Evolutionary conservation across 805 yeast genomes (phyloP).

Genomic region (Pichia eremophila): DNA sequence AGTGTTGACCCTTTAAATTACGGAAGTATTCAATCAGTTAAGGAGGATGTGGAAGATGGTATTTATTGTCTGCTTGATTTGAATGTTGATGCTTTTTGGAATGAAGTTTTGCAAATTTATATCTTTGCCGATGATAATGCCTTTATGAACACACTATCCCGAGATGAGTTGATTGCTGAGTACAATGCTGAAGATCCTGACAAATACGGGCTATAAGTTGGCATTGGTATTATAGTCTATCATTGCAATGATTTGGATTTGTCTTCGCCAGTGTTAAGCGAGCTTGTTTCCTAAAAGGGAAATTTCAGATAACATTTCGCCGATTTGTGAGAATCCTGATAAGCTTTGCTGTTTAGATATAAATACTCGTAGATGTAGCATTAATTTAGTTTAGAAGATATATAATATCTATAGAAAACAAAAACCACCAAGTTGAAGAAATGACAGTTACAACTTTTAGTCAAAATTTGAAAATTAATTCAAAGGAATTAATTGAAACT

Average conservation of each 20-base stretch:
- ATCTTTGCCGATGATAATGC: constrained; percentile 27
- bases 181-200: background rate
- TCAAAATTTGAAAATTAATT: constrained; percentile 8
- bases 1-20: constrained; percentile 4
- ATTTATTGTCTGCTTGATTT: constrained; percentile 31
- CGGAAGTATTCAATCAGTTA: constrained; percentile 11
- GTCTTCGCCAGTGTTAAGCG: background rate
- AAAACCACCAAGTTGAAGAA: no score
- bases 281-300: background rate
- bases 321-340: background rate
- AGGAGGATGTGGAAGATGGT: constrained; percentile 26
- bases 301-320: background rate
- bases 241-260: no score
- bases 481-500: constrained; percentile 35
- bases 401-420: no score
- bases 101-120: constrained; percentile 30
- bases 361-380: no score
- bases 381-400: no score
- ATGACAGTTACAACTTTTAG: constrained; percentile 4
- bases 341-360: background rate
- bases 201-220: background rate
- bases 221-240: background rate
- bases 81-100: constrained; percentile 38
- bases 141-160: constrained; percentile 9
- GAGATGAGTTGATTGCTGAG: constrained; percentile 6